These are phyloP conservation scores for Zygosaccharomyces rouxii DNA, from an alignment of 805 yeast genomes.

Conservation along the genomic window DNA sequence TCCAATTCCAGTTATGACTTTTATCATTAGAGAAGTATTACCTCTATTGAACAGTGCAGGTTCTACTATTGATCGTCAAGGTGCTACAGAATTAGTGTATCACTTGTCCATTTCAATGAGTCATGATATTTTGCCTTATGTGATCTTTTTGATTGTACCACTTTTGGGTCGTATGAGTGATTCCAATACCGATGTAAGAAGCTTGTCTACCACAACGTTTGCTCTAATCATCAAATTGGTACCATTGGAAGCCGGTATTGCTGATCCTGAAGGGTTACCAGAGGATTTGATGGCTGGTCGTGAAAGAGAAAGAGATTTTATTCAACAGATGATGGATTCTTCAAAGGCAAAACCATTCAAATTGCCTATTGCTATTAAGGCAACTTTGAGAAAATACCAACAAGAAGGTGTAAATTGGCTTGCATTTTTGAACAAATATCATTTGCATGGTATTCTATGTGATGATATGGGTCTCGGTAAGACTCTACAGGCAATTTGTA, in stretches of 20 bases:
- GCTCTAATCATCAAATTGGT: conserved; percentile 93
- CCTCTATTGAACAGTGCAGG: conserved; percentile 80
- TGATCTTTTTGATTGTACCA: conserved; percentile 92
- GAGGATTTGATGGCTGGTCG: conserved; percentile 77
- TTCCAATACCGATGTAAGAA: conserved; percentile 79
- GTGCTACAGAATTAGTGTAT: conserved; percentile 87
- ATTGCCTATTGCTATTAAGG: conserved; percentile 86
- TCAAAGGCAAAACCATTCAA: conserved; percentile 81
- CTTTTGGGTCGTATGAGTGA: conserved; percentile 98
- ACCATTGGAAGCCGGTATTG: conserved; percentile 95
- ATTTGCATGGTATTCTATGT: conserved; percentile 93
- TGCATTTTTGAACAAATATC: conserved; percentile 90
- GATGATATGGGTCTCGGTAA: conserved; percentile 99
- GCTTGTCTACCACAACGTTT: conserved; percentile 90
- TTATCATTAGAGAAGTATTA: conserved; percentile 67
- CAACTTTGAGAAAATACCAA: conserved; percentile 89
- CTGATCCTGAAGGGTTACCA: conserved; percentile 92
- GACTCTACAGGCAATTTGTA: conserved; percentile 94
- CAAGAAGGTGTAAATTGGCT: conserved; percentile 99
- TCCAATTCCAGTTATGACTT: conserved; percentile 70
- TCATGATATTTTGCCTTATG: conserved; percentile 82
- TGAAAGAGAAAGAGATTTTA: conserved; percentile 89
- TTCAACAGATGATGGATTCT: conserved; percentile 97
- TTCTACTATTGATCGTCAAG: conserved; percentile 71
- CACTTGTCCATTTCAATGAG: conserved; percentile 87